Base-by-base conservation (phyloP, 495 filamentous ascomycete species). In the Viridothelium virens region DNA sequence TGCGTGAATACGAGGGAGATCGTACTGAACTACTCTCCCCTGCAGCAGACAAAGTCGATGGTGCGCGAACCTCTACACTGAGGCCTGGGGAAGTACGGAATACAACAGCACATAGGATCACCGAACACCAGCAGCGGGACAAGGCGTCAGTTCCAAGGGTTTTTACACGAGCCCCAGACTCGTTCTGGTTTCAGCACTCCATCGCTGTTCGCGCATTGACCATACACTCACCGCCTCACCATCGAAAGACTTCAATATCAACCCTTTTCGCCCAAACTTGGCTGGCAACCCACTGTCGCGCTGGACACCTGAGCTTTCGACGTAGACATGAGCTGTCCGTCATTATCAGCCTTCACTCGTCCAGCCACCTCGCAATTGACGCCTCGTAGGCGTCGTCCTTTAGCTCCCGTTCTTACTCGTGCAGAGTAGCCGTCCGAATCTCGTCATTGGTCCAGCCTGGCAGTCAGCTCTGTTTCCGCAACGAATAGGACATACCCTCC, bases 101-200 rank as follows among this genome's bases (percentile, higher is more conserved):
- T 59, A 59, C 53, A 36, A 59, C 53, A n/a, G 25, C 25, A 25
- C 25, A 25, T 25, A 25, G 11, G 53, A 18, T 33, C 53, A 59
- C 18, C 48, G 14, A 59, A 33, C 53, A 59, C 53, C 53, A 59
- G 33, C 53, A 59, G 53, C 53, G 53, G 53, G 53, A 59, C 53
- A 31, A 59, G 31, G 53, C 53, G 53, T 14, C 3, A 59, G 53
- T 36, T 34, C 18, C 53, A 34, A 59, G 53, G 53, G 53, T 59
- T 59, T 18, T 31, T 31, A 59, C 53, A n/a, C 53, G 11, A 59
- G 31, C 53, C 25, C 53, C 53, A 59, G 53, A 59, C 53, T 59
- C 25, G 53, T 59, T 59, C 36, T 59, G 53, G 53, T 59, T 59
- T 59, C 53, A 59, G 53, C 53, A 59, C 31, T 59, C 53, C 25